Base-by-base conservation (phyloP, 768 basidiomycete genomes). In the Trametopsis cervina region DNA sequence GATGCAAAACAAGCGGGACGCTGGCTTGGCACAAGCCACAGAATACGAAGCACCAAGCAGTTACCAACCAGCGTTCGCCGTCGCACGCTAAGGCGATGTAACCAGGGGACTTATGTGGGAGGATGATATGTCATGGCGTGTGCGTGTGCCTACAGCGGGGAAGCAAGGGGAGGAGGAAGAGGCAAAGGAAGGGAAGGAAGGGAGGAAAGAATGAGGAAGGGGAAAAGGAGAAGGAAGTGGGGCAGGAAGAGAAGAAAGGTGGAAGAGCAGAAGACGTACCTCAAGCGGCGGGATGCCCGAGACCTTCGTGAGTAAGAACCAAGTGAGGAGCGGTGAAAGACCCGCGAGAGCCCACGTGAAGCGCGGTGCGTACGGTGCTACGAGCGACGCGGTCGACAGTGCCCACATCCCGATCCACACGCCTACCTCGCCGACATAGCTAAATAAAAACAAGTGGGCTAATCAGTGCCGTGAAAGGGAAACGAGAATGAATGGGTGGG, bases 231-330 rank as follows among this genome's bases (percentile, higher is more conserved):
- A n/a, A n/a, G n/a, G n/a, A n/a, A n/a, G n/a, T n/a, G n/a, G n/a
- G n/a, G n/a, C n/a, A n/a, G n/a, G n/a, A n/a, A n/a, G n/a, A n/a
- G n/a, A n/a, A 25, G 11, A 10, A 26, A 38, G 6, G 1, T n/a
- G 27, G 11, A 47, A n/a, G n/a, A n/a, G n/a, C 24, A 27, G 26
- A 13, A n/a, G 13, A 55, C 58, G 22, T 50, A 68, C 68, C 66
- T 89, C 86, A 15, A 88, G 72, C 2, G 77, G 76, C 1, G 85
- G 86, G n/a, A 88, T 77, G 15, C 84, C 84, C 5, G 83, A 83
- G 46, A 80, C 79, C 54, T 76, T 71, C 51, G 73, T 69, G 43
- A 78, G 57, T n/a, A 87, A 61, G 49, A 75, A 66, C 66, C 80
- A 88, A 1, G 80, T 81, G 55, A 84, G 73, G 10, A 83, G 40